Evolutionary conservation across 768 basidiomycete genomes (phyloP).

Genomic region (Phaeotremella skinneri): DNA sequence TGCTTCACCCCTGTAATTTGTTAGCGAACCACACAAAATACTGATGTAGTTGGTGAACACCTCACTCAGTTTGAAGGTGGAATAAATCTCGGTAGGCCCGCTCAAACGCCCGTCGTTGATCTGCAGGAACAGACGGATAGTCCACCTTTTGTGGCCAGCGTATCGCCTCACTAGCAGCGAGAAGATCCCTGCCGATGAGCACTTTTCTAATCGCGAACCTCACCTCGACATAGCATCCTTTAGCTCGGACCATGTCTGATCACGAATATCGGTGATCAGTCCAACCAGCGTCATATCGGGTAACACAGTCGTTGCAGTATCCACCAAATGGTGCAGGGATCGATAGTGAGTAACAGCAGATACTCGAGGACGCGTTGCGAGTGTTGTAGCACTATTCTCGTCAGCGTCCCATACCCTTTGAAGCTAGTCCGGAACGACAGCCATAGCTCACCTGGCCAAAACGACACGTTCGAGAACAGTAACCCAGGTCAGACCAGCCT

Average conservation of each 20-base stretch:
- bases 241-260: constrained; percentile 74
- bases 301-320: constrained; percentile 49
- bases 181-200: constrained; percentile 58
- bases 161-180: constrained; percentile 66
- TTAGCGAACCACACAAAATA: constrained; percentile 5
- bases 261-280: constrained; percentile 64
- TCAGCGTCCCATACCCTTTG: constrained; percentile 60
- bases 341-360: constrained; percentile 59
- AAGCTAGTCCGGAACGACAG: constrained; percentile 1
- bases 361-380: constrained; percentile 52
- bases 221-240: constrained; percentile 66
- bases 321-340: constrained; percentile 63
- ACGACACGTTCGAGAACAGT: constrained; percentile 69
- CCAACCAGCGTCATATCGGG: constrained; percentile 62
- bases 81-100: constrained; percentile 72
- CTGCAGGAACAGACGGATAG: constrained; percentile 58
- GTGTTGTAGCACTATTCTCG: constrained; percentile 56
- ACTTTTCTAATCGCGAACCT: constrained; percentile 39
- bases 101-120: constrained; percentile 68
- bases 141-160: constrained; percentile 81
- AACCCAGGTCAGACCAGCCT: constrained; percentile 72
- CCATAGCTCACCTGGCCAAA: constrained; percentile 62
- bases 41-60: constrained; percentile 45
- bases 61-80: constrained; percentile 72
- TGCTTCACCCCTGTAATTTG: constrained; percentile 39